Conservation (phyloP, 148 eudicot species). For the Cornus suecica region DNA sequence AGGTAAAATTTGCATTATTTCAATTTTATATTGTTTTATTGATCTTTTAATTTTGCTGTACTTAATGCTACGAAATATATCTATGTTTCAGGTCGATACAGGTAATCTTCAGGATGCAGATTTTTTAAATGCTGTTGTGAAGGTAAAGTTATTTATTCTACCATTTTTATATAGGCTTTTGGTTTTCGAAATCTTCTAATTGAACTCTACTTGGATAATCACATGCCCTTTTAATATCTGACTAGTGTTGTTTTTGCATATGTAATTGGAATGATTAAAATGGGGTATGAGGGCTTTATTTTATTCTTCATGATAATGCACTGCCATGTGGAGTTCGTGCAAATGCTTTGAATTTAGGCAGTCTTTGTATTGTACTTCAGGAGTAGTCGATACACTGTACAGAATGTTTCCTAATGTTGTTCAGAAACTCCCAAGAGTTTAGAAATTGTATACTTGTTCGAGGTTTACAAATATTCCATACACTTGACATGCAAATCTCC, state of each 20-base stretch:
- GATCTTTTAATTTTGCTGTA: neutral
- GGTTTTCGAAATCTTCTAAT: neutral
- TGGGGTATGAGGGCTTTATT: neutral
- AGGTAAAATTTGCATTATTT: constrained; percentile 35
- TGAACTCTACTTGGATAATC: neutral
- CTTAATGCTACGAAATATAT: neutral
- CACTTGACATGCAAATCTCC: neutral
- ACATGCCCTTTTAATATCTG: neutral
- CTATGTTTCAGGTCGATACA: constrained; percentile 59
- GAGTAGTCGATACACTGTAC: neutral
- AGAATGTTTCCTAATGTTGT: neutral
- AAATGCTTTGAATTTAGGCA: neutral
- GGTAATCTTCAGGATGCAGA: constrained; percentile 67
- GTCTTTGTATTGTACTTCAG: neutral
- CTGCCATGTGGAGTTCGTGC: neutral
- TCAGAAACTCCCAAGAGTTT: neutral
- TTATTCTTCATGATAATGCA: neutral
- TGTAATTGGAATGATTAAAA: neutral
- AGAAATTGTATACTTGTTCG: neutral
- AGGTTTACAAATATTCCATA: neutral
- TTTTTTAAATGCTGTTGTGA: constrained; percentile 87
- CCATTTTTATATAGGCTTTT: neutral
- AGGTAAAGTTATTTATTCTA: constrained; percentile 40
- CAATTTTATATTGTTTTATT: too few species aligned
- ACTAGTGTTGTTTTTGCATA: neutral